phyloP scores from a whole-genome alignment of 2,329 filamentous ascomycete genomes.

The Bipolaris oryzae region DNA sequence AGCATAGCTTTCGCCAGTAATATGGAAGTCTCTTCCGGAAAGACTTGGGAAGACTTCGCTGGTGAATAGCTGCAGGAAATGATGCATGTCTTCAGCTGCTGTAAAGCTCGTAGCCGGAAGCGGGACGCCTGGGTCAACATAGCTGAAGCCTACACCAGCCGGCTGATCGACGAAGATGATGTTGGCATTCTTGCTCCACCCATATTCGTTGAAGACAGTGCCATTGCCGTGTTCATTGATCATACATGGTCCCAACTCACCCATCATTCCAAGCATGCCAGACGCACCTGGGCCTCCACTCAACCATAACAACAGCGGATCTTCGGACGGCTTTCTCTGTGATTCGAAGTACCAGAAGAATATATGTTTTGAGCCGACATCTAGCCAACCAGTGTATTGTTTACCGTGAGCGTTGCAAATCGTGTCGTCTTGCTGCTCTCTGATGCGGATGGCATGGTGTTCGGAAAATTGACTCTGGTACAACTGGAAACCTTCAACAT shows the following conservation, averaged over 20 bases:
- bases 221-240: constrained; percentile 49
- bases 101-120: constrained; percentile 50
- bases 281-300: constrained; percentile 50
- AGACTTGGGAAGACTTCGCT: constrained; percentile 54
- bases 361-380: constrained; percentile 51
- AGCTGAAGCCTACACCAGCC: constrained; percentile 49
- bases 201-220: constrained; percentile 48
- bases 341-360: constrained; percentile 57
- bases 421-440: constrained; percentile 40
- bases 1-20: constrained; percentile 59
- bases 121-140: constrained; percentile 45
- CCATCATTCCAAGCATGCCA: constrained; percentile 46
- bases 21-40: constrained; percentile 49
- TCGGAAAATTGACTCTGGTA: constrained; percentile 41
- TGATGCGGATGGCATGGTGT: constrained; percentile 44
- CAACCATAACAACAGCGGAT: constrained; percentile 51
- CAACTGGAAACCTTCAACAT: constrained; percentile 38
- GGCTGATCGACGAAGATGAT: constrained; percentile 49
- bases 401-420: constrained; percentile 45
- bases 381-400: constrained; percentile 47
- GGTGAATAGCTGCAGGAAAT: constrained; percentile 58
- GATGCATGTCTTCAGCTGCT: constrained; percentile 56
- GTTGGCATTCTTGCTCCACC: constrained; percentile 48
- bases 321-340: constrained; percentile 44
- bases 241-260: constrained; percentile 48